These are phyloP conservation scores for Fusarium subglutinans DNA, from an alignment of 2,329 filamentous ascomycete species.

Conservation along the genomic window DNA sequence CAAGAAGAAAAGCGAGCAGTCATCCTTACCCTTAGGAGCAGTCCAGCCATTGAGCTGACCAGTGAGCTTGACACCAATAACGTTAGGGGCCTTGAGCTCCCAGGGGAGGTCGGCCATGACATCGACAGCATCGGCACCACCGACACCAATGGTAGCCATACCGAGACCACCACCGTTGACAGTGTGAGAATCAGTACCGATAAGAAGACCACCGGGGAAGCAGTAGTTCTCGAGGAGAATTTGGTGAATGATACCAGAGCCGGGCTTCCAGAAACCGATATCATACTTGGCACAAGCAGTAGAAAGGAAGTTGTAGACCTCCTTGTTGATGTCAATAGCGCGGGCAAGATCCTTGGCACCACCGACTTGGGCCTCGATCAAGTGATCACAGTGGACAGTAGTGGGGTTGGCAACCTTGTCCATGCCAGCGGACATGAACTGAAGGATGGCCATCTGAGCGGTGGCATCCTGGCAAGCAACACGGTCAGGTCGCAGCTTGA, in stretches of 20 bases:
- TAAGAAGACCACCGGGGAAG: conserved; percentile 97
- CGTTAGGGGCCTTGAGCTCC: conserved; percentile 97
- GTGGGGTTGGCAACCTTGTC: conserved; percentile 91
- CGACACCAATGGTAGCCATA: conserved; percentile 94
- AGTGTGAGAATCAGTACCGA: conserved; percentile 97
- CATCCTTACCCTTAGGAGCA: conserved; percentile 79
- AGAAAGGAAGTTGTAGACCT: conserved; percentile 97
- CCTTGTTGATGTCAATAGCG: conserved; percentile 95
- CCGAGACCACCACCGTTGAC: conserved; percentile 97
- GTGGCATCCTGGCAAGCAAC: conserved; percentile 99
- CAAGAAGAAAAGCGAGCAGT: background rate
- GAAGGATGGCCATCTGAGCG: conserved; percentile 98
- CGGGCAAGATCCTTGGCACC: conserved; percentile 92
- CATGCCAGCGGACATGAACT: conserved; percentile 99
- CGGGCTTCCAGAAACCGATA: conserved; percentile 99
- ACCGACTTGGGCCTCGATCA: conserved; percentile 97
- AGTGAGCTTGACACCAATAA: conserved; percentile 96
- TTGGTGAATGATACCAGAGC: conserved; percentile 99
- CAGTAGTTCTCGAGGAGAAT: conserved; percentile 99
- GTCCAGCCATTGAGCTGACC: conserved; percentile 92
- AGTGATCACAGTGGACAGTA: conserved; percentile 98
- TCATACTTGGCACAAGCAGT: conserved; percentile 98
- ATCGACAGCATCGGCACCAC: conserved; percentile 97
- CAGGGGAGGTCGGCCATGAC: conserved; percentile 97
- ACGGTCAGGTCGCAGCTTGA: conserved; percentile 95